phyloP scores from a whole-genome alignment of 1,139 yeast genomes.

The Pichia sp. region DNA sequence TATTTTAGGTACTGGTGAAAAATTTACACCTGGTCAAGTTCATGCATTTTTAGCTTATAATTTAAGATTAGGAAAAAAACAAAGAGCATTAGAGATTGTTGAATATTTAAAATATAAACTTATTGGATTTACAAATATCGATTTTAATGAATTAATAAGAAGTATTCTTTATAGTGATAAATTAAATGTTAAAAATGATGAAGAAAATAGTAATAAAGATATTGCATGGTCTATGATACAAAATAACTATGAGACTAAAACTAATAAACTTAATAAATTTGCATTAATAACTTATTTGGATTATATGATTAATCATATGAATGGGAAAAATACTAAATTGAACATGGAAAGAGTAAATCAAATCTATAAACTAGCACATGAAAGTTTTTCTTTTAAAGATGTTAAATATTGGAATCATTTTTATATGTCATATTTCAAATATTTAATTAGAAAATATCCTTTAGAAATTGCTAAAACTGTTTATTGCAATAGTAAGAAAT shows the following conservation, averaged over 20 bases:
- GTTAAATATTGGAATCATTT: constrained; percentile 28
- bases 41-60: constrained; percentile 37
- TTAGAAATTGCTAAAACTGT: constrained; percentile 19
- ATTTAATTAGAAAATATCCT: constrained; percentile 24
- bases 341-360: constrained; percentile 22
- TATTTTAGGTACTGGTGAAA: constrained; percentile 14
- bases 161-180: constrained; percentile 17
- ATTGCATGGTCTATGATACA: constrained; percentile 27
- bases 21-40: constrained; percentile 29
- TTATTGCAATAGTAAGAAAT: constrained; percentile 17
- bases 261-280: constrained; percentile 17
- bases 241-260: constrained; percentile 10
- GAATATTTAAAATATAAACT: constrained; percentile 22
- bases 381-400: constrained; percentile 13
- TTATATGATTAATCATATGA: constrained; percentile 20
- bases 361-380: constrained; percentile 19
- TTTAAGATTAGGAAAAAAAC: constrained; percentile 35
- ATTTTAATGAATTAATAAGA: constrained; percentile 26
- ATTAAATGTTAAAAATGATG: not conserved
- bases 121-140: constrained; percentile 20
- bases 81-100: constrained; percentile 36
- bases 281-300: constrained; percentile 27
- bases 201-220: constrained; percentile 2
- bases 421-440: constrained; percentile 27
- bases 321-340: not conserved